phyloP scores from a whole-genome alignment of 352 stramenopile genomes.

The Globisporangium yorkense region DNA sequence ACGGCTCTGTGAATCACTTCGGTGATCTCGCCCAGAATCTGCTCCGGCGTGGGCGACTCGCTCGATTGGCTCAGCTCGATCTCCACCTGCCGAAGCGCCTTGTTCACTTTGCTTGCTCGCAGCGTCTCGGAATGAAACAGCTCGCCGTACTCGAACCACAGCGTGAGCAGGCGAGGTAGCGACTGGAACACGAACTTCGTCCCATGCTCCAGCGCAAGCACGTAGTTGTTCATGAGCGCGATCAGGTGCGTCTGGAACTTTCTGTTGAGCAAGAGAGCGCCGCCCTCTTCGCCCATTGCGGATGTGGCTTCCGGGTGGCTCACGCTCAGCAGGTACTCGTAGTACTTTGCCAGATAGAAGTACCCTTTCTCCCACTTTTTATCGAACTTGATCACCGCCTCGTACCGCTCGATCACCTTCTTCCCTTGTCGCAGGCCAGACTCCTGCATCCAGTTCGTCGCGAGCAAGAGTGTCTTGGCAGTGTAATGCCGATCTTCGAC shows the following conservation, averaged over 20 bases:
- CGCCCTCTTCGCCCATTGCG: slow-evolving; percentile 34
- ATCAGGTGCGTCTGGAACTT: slow-evolving; percentile 74
- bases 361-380: slow-evolving; percentile 93
- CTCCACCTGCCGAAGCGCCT: slow-evolving; percentile 57
- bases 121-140: slow-evolving; percentile 34
- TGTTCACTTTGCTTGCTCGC: slow-evolving; percentile 41
- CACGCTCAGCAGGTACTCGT: slow-evolving; percentile 85
- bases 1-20: slow-evolving; percentile 53
- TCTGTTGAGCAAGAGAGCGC: slow-evolving; percentile 36
- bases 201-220: slow-evolving; percentile 66
- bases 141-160: slow-evolving; percentile 97
- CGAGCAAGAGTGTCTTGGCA: slow-evolving; percentile 89
- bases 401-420: slow-evolving; percentile 93
- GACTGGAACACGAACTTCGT: slow-evolving; percentile 98
- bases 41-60: slow-evolving; percentile 22
- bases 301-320: slow-evolving; percentile 36
- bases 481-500: slow-evolving; percentile 68
- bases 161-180: slow-evolving; percentile 94
- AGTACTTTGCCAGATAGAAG: slow-evolving; percentile 89
- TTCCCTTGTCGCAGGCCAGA: slow-evolving; percentile 90
- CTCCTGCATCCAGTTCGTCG: slow-evolving; percentile 96
- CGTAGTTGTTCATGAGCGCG: slow-evolving; percentile 94
- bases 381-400: slow-evolving; percentile 92
- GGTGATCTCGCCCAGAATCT: slow-evolving; percentile 64
- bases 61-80: slow-evolving; percentile 47